Base-by-base conservation (phyloP, 345 rosid species). In the Eucalyptus curtisii region DNA sequence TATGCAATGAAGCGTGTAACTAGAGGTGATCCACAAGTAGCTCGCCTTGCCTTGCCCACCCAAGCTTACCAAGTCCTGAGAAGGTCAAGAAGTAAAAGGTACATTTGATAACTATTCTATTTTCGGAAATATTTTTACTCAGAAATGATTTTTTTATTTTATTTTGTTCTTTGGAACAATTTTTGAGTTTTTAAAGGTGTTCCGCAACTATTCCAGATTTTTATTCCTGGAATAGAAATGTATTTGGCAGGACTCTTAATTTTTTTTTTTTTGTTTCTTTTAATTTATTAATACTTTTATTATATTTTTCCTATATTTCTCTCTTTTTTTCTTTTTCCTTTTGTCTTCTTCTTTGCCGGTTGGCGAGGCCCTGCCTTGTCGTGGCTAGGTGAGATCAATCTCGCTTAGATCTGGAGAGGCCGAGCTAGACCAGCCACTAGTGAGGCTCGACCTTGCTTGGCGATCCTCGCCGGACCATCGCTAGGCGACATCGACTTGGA, bases 201-300 rank as follows among this genome's bases (percentile, higher is more conserved):
- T 19, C 0, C 0, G 0, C 3, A 7, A 52, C 10, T 7, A 0
- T 0, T 0, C 0, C 7, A 0, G 3, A 17, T 52, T 19, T 52
- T 52, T 52, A 19, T 7, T 1, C 1, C 0, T 0, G 0, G 1
- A 52, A 0, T 52, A 19, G 4, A 52, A 52, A 52, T 52, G 10
- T 10, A 7, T 52, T 52, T 52, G 5, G 2, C 19, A 52, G 2
- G 5, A 52, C 1, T 52, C 1, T 52, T 7, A 1, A 17, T 1
- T 52, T 19, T 19, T 19, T 40, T 40, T 40, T 40, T 19, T 52
- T 50, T 50, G 0, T 52, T 52, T 16, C 1, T 50, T 50, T 50
- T 50, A 50, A 50, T 49, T 49, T 50, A n/a, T 16, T 50, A 50
- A 0, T 7, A 50, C 2, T 50, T 50, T 49, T 49, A 49, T 50